These are phyloP conservation scores for Trebouxia gelatinosa DNA, from an alignment of 163 green algal genomes.

Conservation along the genomic window DNA sequence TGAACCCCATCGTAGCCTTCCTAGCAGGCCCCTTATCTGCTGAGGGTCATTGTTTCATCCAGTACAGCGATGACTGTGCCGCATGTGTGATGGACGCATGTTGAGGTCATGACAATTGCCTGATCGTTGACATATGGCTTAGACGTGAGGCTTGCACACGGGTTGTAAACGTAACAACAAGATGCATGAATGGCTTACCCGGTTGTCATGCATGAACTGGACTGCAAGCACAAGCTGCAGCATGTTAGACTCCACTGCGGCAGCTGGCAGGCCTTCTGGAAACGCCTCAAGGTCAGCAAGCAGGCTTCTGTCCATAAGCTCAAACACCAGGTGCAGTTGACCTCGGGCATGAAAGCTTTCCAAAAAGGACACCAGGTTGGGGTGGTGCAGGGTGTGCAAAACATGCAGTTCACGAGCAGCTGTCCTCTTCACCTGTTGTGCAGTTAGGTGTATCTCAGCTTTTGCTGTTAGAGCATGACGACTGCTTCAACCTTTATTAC, in stretches of 20 bases:
- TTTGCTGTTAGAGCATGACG: no score
- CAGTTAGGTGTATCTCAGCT: not conserved
- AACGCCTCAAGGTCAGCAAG: slow-evolving; percentile 34
- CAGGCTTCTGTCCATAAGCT: slow-evolving; percentile 23
- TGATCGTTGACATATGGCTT: not conserved
- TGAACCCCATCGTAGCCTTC: no score
- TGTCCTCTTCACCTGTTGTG: slow-evolving; percentile 71
- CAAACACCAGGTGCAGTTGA: slow-evolving; percentile 47
- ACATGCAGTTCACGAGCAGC: slow-evolving; percentile 85
- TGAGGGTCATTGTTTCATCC: not conserved
- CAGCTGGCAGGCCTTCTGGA: slow-evolving; percentile 54
- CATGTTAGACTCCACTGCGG: slow-evolving; percentile 32
- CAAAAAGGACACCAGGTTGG: slow-evolving; percentile 89
- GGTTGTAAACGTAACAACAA: no score
- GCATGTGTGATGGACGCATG: not conserved
- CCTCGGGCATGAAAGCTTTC: slow-evolving; percentile 81
- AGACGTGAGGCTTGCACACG: no score
- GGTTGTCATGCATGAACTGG: slow-evolving; percentile 45
- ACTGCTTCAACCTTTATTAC: not conserved
- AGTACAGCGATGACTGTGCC: not conserved
- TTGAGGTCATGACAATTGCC: not conserved
- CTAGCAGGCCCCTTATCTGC: not conserved
- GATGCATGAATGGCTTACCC: slow-evolving; percentile 33
- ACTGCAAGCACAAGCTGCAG: slow-evolving; percentile 73
- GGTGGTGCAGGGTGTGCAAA: slow-evolving; percentile 76